A percentile compares a stretch with the other conserved stretches of the same genome.
Evolutionary conservation across 2,329 filamentous ascomycete genomes (phyloP).

Genomic region (Arthrobotrys megalospora): DNA sequence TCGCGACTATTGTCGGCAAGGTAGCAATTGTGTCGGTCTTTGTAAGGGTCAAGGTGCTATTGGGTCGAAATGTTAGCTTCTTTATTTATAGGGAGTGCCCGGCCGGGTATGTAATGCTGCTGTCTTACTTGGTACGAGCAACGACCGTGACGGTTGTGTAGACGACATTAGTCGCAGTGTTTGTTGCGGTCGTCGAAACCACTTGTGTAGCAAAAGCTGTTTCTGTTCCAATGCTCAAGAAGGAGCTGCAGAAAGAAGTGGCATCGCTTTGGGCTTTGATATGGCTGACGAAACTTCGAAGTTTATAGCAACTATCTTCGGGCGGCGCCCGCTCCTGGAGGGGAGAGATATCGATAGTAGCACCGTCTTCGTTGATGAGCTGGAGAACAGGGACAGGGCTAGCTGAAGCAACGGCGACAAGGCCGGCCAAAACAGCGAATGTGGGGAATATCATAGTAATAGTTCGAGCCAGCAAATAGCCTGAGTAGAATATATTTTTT

Average conservation of each 20-base stretch:
- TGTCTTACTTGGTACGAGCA: conserved; percentile 15
- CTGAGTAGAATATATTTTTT: no score
- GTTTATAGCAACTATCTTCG: background rate
- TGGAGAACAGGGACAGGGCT: background rate
- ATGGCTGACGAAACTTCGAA: conserved; percentile 3
- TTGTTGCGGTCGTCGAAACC: conserved; percentile 8
- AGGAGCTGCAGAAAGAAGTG: conserved; percentile 7
- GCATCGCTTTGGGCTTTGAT: background rate
- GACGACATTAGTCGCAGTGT: conserved; percentile 3
- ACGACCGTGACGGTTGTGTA: conserved; percentile 25
- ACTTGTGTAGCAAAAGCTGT: background rate
- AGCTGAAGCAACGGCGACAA: background rate
- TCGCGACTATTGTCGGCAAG: conserved; percentile 8
- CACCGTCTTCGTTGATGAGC: no score
- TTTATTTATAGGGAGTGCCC: no score
- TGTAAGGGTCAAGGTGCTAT: conserved; percentile 1
- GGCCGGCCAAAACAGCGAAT: conserved; percentile 3
- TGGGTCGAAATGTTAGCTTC: background rate
- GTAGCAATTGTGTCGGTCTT: conserved; percentile 13
- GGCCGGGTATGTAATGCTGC: no score
- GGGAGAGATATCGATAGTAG: background rate
- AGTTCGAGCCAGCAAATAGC: background rate
- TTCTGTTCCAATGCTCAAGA: conserved; percentile 9
- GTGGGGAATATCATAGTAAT: no score
- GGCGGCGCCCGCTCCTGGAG: conserved; percentile 1